Evolutionary conservation across 75 land plant genomes (phyloP).

Genomic region (Ceratopteris richardii): DNA sequence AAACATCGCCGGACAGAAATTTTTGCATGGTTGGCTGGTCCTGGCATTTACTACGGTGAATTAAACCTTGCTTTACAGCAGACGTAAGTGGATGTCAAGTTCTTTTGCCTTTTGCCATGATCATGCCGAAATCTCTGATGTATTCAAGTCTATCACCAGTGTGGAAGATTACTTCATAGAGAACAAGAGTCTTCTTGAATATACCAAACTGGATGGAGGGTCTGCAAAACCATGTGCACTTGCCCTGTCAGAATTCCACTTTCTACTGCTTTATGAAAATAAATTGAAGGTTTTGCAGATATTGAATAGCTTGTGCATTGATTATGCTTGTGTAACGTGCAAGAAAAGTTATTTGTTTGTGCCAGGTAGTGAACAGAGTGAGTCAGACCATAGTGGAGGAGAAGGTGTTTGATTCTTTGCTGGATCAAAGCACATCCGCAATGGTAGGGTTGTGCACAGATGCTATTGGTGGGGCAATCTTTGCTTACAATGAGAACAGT

Average conservation of each 20-base stretch:
- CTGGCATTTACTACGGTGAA: constrained; percentile 91
- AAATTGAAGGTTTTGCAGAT: constrained; percentile 45
- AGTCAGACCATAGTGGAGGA: constrained; percentile 87
- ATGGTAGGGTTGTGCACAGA: constrained; percentile 89
- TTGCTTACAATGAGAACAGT: constrained; percentile 84
- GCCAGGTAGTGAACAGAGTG: constrained; percentile 82
- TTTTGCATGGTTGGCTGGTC: constrained; percentile 99
- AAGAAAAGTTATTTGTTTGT: background rate
- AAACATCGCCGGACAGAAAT: constrained; percentile 82
- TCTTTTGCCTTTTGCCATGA: background rate
- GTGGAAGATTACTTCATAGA: constrained; percentile 91
- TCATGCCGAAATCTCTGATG: background rate
- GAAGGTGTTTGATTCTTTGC: constrained; percentile 56
- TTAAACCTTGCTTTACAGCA: constrained; percentile 69
- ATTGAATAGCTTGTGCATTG: no score
- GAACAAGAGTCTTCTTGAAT: constrained; percentile 80
- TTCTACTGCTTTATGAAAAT: constrained; percentile 69
- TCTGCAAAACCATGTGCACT: constrained; percentile 68
- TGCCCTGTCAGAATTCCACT: constrained; percentile 83
- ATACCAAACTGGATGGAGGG: constrained; percentile 52
- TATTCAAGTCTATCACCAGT: constrained; percentile 18
- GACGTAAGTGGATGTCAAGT: constrained; percentile 34
- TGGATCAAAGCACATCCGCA: constrained; percentile 57
- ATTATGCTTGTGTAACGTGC: background rate
- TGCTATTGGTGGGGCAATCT: constrained; percentile 81